These are phyloP conservation scores for Sarocladium brachiariae DNA, from an alignment of 2,329 filamentous ascomycete species.

Conservation along the genomic window DNA sequence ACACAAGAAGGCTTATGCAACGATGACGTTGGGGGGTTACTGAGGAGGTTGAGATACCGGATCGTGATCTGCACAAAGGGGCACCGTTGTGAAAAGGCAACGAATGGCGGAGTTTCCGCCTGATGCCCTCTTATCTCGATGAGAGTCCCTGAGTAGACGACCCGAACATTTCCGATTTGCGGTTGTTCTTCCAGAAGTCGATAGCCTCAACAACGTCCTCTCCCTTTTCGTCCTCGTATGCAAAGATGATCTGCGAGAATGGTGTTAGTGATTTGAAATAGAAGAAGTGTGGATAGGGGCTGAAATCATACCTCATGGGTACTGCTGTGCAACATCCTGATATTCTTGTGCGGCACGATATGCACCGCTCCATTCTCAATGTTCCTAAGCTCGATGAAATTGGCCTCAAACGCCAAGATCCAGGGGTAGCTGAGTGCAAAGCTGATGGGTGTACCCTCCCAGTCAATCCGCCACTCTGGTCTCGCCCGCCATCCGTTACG, in stretches of 20 bases:
- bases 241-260: constrained; percentile 75
- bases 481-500: constrained; percentile 94
- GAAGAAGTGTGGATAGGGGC: neutral
- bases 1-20: neutral
- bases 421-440: constrained; percentile 96
- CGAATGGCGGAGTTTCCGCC: no score
- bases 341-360: constrained; percentile 93
- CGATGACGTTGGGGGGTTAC: no score
- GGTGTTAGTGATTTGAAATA: neutral
- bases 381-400: constrained; percentile 93
- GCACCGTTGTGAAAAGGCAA: neutral
- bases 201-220: constrained; percentile 91
- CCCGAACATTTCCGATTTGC: constrained; percentile 37
- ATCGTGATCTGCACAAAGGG: neutral
- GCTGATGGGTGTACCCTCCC: constrained; percentile 87
- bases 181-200: constrained; percentile 83
- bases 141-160: constrained; percentile 13
- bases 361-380: constrained; percentile 93
- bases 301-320: constrained; percentile 76
- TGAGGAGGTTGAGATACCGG: neutral
- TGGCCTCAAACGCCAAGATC: constrained; percentile 93
- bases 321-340: constrained; percentile 94
- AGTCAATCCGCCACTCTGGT: constrained; percentile 94
- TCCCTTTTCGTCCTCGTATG: constrained; percentile 91
- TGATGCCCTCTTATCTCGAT: neutral